phyloP scores from a whole-genome alignment of 2,329 filamentous ascomycete genomes.

The Aspergillus sp. region DNA sequence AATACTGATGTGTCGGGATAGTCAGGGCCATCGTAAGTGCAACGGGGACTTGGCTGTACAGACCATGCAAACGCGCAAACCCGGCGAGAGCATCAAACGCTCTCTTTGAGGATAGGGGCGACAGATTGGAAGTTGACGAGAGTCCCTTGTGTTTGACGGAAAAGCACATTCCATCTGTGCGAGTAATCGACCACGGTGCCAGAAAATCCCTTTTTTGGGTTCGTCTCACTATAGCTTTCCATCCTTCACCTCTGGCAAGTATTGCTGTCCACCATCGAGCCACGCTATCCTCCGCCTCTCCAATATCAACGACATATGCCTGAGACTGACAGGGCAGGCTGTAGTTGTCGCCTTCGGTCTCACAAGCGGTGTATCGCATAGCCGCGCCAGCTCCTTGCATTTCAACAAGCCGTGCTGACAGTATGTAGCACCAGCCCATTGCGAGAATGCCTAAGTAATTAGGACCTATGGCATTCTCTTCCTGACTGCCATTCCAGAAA shows the following conservation, averaged over 20 bases:
- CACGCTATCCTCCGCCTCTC: constrained; percentile 9
- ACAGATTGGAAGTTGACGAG: too few species aligned
- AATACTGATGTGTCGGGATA: too few species aligned
- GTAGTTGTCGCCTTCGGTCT: not conserved
- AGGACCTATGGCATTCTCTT: not conserved
- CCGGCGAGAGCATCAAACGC: too few species aligned
- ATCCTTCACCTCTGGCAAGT: constrained; percentile 12
- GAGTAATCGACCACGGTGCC: constrained; percentile 13
- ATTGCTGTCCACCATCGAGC: constrained; percentile 18
- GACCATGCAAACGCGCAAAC: too few species aligned
- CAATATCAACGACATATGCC: constrained; percentile 10
- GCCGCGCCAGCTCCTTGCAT: constrained; percentile 7
- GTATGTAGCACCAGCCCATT: constrained; percentile 17
- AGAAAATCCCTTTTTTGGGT: constrained; percentile 3
- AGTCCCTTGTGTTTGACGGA: too few species aligned
- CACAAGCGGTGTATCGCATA: constrained; percentile 12
- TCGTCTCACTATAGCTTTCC: constrained; percentile 12
- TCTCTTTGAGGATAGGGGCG: too few species aligned
- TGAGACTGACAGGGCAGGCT: not conserved
- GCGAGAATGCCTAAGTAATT: constrained; percentile 14
- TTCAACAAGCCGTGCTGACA: constrained; percentile 15
- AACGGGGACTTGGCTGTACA: too few species aligned
- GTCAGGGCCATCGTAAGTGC: too few species aligned
- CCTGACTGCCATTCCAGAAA: constrained; percentile 8
- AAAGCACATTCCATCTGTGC: constrained; percentile 4